Conservation (phyloP, 257 asterid genomes). For the Craterostigma plantagineum region DNA sequence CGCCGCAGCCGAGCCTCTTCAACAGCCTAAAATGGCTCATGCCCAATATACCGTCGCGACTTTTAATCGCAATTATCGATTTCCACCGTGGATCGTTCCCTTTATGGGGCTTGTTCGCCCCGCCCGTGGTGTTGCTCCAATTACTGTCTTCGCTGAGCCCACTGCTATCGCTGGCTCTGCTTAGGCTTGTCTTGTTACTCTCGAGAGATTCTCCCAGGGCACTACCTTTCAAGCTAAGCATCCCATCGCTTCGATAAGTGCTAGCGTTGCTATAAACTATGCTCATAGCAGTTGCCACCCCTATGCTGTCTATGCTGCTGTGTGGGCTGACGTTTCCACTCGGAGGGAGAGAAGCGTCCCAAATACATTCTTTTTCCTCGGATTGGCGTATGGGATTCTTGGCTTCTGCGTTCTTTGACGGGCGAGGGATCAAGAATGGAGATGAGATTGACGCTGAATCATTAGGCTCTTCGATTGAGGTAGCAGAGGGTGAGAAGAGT, state of each 20-base stretch:
- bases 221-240: constrained; percentile 19
- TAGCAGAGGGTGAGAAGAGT: too few relatives aligned
- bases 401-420: constrained; percentile 3
- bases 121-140: constrained; percentile 49
- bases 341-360: constrained; percentile 40
- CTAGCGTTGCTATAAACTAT: constrained; percentile 19
- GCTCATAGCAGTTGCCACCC: constrained; percentile 25
- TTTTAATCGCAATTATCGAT: constrained; percentile 28
- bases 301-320: constrained; percentile 27
- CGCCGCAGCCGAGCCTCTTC: constrained; percentile 40
- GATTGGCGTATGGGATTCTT: too few relatives aligned
- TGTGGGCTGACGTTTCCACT: too few relatives aligned
- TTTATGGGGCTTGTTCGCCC: constrained; percentile 41
- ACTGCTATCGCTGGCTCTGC: constrained; percentile 38
- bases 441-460: too few relatives aligned
- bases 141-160: constrained; percentile 44
- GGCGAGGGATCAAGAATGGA: too few relatives aligned
- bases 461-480: constrained; percentile 17
- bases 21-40: constrained; percentile 39
- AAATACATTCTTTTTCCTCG: constrained; percentile 37
- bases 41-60: constrained; percentile 37
- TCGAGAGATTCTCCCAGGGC: constrained; percentile 30
- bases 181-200: constrained; percentile 32
- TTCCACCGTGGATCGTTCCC: constrained; percentile 57
- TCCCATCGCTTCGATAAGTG: constrained; percentile 26